Base-by-base conservation (phyloP, 495 filamentous ascomycete species). In the Rusavskia elegans region DNA sequence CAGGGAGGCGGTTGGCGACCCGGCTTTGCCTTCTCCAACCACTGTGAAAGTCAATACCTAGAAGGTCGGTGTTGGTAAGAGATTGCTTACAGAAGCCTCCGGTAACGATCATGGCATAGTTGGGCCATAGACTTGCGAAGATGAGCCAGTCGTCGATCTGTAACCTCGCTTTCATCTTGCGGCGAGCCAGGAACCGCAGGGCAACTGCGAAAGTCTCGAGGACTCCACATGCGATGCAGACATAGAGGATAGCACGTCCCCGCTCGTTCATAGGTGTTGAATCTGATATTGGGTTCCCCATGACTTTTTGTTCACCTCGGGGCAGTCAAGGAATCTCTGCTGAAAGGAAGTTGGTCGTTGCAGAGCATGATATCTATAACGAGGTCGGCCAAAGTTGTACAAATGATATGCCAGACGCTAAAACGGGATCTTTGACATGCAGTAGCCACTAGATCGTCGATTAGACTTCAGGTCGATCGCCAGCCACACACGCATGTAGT, bases 71-170 rank as follows among this genome's bases (percentile, higher is more conserved):
- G 9, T 35, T 35, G 32, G 7, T 35, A 14, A 14, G 13, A 35
- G 32, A 14, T 2, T 35, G 27, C 45, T 1, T 42, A 54, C 52
- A 42, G 2, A 53, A 19, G 27, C 30, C 17, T 11, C 55, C 55
- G 7, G 53, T 7, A n/a, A 48, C 45, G 2, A 56, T 37, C 55
- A 56, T 56, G 20, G 21, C 38, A 37, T 56, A 56, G 6, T 41
- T 46, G 38, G 55, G 55, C 11, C 46, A 48, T 0, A 56, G 46
- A 36, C 49, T 56, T 8, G 50, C 50, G 10, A 56, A 44, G 40
- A 56, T 46, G 17, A 46, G 7, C 55, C 55, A 56, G 17, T 56
- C 55, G 20, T 56, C 55, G 27, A 41, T 21, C 20, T 36, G 50
- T 16, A 53, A 53, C 10, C 35, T n/a, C 14, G 55, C 55, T 42